Percentiles rank a stretch among this genome's conserved stretches.
Evolutionary conservation across 441 rosid species (phyloP).

Genomic region (California macrophylla): DNA sequence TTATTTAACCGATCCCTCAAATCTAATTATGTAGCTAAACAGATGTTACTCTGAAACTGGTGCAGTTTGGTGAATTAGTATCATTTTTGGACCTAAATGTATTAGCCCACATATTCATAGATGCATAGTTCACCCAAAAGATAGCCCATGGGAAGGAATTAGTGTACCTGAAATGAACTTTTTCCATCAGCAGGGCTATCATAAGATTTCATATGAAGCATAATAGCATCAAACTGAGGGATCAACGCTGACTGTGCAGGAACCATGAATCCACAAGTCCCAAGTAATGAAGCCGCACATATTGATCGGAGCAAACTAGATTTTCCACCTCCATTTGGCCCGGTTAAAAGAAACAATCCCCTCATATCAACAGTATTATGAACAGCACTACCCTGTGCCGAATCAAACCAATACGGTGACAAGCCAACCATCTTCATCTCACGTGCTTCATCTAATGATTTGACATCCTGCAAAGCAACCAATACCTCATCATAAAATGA

Average conservation of each 20-base stretch:
- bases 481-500: not conserved
- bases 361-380: conserved; percentile 73
- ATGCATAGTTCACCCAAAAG: not conserved
- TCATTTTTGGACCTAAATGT: too few relatives aligned
- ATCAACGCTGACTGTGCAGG: conserved; percentile 85
- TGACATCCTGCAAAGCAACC: conserved; percentile 31
- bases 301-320: conserved; percentile 92
- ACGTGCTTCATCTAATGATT: conserved; percentile 23
- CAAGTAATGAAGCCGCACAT: conserved; percentile 86
- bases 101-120: too few relatives aligned
- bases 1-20: not conserved
- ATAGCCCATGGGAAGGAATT: not conserved
- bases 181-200: conserved; percentile 96
- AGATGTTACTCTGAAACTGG: not conserved
- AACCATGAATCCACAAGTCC: conserved; percentile 88
- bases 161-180: conserved; percentile 87
- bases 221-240: conserved; percentile 80
- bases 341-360: conserved; percentile 76
- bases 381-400: conserved; percentile 78
- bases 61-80: not conserved
- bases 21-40: not conserved
- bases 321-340: conserved; percentile 99
- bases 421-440: conserved; percentile 64
- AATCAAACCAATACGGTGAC: conserved; percentile 90
- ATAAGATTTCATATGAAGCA: conserved; percentile 99